phyloP scores from a whole-genome alignment of 495 filamentous ascomycete genomes.

The Tuber brumale region DNA sequence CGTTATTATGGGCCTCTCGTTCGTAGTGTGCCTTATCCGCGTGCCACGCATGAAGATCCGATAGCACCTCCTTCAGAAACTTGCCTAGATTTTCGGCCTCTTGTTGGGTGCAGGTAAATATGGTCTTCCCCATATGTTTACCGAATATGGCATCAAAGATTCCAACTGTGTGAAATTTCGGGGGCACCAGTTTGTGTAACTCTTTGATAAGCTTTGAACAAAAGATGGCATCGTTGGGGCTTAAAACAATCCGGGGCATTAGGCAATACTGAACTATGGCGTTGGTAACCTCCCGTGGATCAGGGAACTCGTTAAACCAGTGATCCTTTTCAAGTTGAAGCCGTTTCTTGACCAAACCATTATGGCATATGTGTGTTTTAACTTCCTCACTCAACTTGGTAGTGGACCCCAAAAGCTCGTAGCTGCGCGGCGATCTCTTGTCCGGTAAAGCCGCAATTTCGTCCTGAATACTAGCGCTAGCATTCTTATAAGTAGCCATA shows the following conservation, averaged over 20 bases:
- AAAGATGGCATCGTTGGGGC: conserved; percentile 78
- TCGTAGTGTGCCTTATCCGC: conserved; percentile 67
- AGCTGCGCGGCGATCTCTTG: conserved; percentile 61
- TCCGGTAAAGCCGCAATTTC: conserved; percentile 56
- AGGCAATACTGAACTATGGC: conserved; percentile 83
- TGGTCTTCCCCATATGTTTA: conserved; percentile 65
- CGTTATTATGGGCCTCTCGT: conserved; percentile 63
- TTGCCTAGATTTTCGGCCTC: conserved; percentile 87
- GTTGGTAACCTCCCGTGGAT: conserved; percentile 62
- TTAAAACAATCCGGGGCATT: conserved; percentile 74
- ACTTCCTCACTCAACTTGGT: conserved; percentile 64
- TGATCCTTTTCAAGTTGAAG: conserved; percentile 68
- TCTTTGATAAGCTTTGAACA: conserved; percentile 76
- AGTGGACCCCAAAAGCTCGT: conserved; percentile 53
- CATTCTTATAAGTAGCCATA: conserved; percentile 64
- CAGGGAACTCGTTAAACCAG: conserved; percentile 64
- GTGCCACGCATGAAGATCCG: conserved; percentile 78
- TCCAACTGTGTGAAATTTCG: conserved; percentile 79
- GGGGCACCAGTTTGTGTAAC: conserved; percentile 71
- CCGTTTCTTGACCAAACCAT: conserved; percentile 56
- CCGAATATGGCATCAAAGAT: conserved; percentile 79
- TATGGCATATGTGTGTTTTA: conserved; percentile 58
- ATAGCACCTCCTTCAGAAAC: conserved; percentile 74
- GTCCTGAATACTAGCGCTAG: conserved; percentile 57
- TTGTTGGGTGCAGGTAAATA: conserved; percentile 78